Evolutionary conservation across 2,329 filamentous ascomycete species (phyloP).

Genomic region (Diplodia sapinea): DNA sequence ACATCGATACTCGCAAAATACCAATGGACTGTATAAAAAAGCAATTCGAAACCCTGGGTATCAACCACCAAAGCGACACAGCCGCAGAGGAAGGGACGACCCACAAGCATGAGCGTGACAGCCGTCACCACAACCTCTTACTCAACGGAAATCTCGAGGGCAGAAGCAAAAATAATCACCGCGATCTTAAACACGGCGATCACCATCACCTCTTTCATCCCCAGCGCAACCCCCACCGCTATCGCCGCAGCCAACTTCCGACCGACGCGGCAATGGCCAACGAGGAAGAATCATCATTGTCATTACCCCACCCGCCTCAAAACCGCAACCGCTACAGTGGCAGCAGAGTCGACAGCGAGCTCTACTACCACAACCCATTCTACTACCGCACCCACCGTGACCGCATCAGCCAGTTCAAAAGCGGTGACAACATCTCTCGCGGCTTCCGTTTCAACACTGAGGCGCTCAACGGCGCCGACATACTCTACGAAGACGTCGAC

Average conservation of each 20-base stretch:
- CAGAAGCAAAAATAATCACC: neutral
- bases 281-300: neutral
- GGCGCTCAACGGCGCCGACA: neutral
- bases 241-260: neutral
- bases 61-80: constrained; percentile 7
- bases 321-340: neutral
- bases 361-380: constrained; percentile 5
- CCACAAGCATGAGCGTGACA: constrained; percentile 1
- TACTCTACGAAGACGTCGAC: neutral
- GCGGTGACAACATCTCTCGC: neutral
- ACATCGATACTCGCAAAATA: neutral
- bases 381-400: constrained; percentile 5
- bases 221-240: neutral
- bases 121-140: neutral
- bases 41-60: constrained; percentile 9
- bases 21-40: constrained; percentile 26
- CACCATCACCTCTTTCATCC: neutral
- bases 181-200: neutral
- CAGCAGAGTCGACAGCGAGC: neutral
- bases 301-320: neutral
- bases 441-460: neutral
- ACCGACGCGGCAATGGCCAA: neutral
- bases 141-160: neutral
- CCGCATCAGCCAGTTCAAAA: neutral
- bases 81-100: neutral